Evolutionary conservation across 2,329 filamentous ascomycete species (phyloP).

Genomic region (Xylaria sp.): DNA sequence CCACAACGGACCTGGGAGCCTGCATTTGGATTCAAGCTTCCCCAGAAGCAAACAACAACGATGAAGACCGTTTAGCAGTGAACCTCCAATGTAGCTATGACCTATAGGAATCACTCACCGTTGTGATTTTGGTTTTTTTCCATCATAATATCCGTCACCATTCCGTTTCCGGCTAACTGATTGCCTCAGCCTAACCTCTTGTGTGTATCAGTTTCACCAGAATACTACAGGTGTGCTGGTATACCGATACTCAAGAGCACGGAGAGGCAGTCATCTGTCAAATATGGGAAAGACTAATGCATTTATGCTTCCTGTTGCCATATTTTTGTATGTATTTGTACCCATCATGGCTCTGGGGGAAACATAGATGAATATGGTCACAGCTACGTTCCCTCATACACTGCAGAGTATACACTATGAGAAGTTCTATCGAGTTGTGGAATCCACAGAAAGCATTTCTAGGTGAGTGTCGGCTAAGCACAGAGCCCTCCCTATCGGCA

Average conservation of each 20-base stretch:
- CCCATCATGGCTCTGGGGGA: slow-evolving; percentile 51
- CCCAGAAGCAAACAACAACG: slow-evolving; percentile 19
- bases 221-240: slow-evolving; percentile 6
- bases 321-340: slow-evolving; percentile 55
- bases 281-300: slow-evolving; percentile 43
- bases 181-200: neutral
- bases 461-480: slow-evolving; percentile 50
- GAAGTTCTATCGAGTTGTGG: slow-evolving; percentile 44
- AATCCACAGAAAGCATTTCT: slow-evolving; percentile 42
- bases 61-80: slow-evolving; percentile 16
- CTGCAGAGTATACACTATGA: slow-evolving; percentile 45
- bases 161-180: neutral
- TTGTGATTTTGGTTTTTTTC: neutral
- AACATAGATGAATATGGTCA: slow-evolving; percentile 53
- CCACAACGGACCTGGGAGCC: slow-evolving; percentile 38
- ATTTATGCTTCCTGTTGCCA: slow-evolving; percentile 52
- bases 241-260: slow-evolving; percentile 18
- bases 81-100: neutral
- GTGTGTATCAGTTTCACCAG: neutral
- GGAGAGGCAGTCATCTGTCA: slow-evolving; percentile 35
- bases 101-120: neutral
- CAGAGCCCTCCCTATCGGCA: slow-evolving; percentile 50
- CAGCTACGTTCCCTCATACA: slow-evolving; percentile 53
- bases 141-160: slow-evolving; percentile 10
- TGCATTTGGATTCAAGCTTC: slow-evolving; percentile 30